phyloP scores from a whole-genome alignment of 345 rosid genomes.

The Eucalyptus microcorys region DNA sequence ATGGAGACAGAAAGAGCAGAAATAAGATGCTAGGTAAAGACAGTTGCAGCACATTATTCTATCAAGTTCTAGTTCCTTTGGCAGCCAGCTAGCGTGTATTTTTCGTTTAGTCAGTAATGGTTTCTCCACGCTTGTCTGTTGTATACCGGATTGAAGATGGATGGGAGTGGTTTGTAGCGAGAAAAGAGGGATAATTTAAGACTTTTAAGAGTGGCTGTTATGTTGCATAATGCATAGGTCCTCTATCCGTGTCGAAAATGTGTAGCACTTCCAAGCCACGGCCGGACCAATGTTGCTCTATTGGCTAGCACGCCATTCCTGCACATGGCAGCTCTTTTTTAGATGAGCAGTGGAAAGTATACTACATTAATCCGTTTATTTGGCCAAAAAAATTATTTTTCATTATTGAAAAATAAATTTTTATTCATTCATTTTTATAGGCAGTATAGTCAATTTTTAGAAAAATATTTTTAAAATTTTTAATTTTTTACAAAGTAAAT shows the following conservation, averaged over 20 bases:
- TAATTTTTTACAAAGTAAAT: fast-evolving
- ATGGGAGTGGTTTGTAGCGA: not conserved
- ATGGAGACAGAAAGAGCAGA: not conserved
- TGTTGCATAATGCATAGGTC: not conserved
- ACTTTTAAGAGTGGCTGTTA: not conserved
- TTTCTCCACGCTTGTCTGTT: not conserved
- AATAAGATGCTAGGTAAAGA: not conserved
- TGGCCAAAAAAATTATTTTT: fast-evolving
- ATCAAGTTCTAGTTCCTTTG: not conserved
- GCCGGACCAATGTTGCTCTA: not conserved
- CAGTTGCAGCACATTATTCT: not conserved
- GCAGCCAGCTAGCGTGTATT: not conserved
- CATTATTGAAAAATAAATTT: too few species aligned
- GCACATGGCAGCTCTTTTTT: not conserved
- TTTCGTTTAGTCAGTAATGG: not conserved
- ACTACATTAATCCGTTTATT: not conserved
- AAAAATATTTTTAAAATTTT: not conserved
- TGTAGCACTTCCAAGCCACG: not conserved
- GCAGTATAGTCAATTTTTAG: fast-evolving
- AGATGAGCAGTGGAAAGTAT: not conserved
- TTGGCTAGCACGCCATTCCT: not conserved
- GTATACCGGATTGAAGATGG: not conserved
- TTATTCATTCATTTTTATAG: not conserved
- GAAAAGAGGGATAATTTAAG: not conserved
- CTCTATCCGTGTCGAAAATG: not conserved